Conservation (phyloP, 129 eudicot genomes). For the Centella asiatica region DNA sequence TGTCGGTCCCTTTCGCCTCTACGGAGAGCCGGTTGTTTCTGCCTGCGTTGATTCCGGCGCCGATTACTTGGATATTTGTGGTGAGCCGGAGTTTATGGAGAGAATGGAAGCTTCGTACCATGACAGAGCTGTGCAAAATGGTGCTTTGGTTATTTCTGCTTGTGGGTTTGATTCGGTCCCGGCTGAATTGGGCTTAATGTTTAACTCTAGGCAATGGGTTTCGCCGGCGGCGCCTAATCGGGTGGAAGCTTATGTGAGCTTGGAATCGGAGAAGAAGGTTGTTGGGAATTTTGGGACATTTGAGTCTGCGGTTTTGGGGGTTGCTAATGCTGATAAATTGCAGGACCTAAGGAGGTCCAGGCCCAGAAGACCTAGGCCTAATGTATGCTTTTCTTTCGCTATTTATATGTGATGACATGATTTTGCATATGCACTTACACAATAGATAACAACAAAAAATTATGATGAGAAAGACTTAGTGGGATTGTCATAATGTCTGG, state of each 20-base stretch:
- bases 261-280: conserved; percentile 47
- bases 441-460: no score
- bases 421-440: background rate
- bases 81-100: conserved; percentile 99
- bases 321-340: conserved; percentile 45
- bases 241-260: conserved; percentile 58
- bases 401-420: background rate
- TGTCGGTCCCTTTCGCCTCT: conserved; percentile 84
- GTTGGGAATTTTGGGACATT: conserved; percentile 74
- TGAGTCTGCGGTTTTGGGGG: conserved; percentile 79
- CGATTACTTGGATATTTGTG: conserved; percentile 78
- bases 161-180: conserved; percentile 87
- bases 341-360: conserved; percentile 46
- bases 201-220: conserved; percentile 56
- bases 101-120: conserved; percentile 60
- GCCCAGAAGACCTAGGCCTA: conserved; percentile 57
- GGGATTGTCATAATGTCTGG: background rate
- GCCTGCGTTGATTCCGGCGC: conserved; percentile 75
- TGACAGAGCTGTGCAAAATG: conserved; percentile 51
- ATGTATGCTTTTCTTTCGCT: conserved; percentile 15
- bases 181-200: conserved; percentile 72
- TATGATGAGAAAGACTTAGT: background rate
- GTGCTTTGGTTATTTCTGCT: conserved; percentile 64
- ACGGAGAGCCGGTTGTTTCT: conserved; percentile 63
- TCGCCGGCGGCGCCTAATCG: conserved; percentile 38